Percentiles rank a stretch among this genome's conserved stretches.
These are phyloP conservation scores for Cenchrus fungigraminus DNA, from an alignment of 176 grass and related monocot genomes.

Conservation along the genomic window DNA sequence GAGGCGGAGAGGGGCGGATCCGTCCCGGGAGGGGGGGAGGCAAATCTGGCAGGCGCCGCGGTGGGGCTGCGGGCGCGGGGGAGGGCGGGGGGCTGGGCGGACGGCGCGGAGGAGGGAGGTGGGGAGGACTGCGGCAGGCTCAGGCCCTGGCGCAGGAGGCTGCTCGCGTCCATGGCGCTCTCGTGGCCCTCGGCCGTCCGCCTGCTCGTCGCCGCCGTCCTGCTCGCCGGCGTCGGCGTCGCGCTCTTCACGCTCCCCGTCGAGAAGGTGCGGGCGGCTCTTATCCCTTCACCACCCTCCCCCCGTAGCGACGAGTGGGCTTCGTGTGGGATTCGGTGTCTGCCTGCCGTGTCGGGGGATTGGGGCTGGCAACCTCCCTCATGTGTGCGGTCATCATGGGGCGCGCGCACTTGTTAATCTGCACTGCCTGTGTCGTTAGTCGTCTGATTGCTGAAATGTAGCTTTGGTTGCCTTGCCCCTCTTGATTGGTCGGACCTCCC, in stretches of 20 bases:
- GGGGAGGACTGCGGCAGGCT: slow-evolving; percentile 58
- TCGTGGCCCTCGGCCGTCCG: slow-evolving; percentile 77
- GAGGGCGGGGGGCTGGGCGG: slow-evolving; percentile 64
- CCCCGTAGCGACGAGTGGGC: not conserved
- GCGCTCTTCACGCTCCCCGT: slow-evolving; percentile 88
- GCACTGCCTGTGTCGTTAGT: not conserved
- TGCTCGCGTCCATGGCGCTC: slow-evolving; percentile 71
- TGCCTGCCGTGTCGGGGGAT: not conserved
- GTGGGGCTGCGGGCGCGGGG: slow-evolving; percentile 74
- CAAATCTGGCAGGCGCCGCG: slow-evolving; percentile 72
- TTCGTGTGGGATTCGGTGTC: not conserved
- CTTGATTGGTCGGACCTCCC: not conserved
- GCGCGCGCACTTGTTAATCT: not conserved
- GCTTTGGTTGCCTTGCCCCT: not conserved
- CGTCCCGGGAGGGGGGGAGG: not conserved
- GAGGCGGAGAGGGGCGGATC: not conserved
- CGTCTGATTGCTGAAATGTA: slow-evolving; percentile 1
- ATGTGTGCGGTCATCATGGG: not conserved
- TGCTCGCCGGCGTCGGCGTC: slow-evolving; percentile 58
- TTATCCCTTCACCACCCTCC: not conserved
- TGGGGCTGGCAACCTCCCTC: not conserved
- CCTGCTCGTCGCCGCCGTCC: slow-evolving; percentile 65
- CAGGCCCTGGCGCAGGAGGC: slow-evolving; percentile 69
- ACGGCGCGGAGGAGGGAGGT: slow-evolving; percentile 56
- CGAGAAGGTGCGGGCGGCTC: slow-evolving; percentile 63